Evolutionary conservation across 257 asterid genomes (phyloP), one percentile per base, ranked within the genome.

Genomic region (Solanum etuberosum): DNA sequence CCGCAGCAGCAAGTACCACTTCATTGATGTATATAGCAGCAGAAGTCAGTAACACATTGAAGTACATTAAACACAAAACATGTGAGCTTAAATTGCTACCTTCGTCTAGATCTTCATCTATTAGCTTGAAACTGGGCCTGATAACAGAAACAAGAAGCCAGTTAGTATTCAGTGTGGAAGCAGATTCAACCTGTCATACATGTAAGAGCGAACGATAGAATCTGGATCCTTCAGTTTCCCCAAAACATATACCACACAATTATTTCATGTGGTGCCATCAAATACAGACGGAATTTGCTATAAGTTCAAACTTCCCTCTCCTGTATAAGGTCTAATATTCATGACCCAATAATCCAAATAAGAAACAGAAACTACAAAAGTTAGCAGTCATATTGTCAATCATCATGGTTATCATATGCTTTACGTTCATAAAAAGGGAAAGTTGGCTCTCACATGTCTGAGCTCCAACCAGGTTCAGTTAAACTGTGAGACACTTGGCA

Each of bases 101-200:
- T 86, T 89, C 93, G 46, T 93, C 97, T 6, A 81, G 88, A 7
- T 96, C 98, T 83, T 95, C 98, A 34, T 92, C 97, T 86, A 95
- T 84, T 81, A 96, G 98, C 42, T 93, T 91, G 95, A 96, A 96
- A 91, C 95, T 94, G 89, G 99, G 98, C 97, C 98, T 96, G 91
- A 72, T 87, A 86, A 90, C 29, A 86, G 86, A 87, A 93, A 81
- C 72, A 68, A n/a, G 86, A 89, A 74, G 83, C 77, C 86, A 83
- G 84, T 85, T 67, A 65, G 31, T 85, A 63, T 29, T 48, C 85
- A 48, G 31, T 18, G 84, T 46, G 65, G 68, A 81, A 81, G 68
- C 20, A 7, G 40, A 85, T 63, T 43, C 67, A 83, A 77, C 70
- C 10, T n/a, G 27, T 57, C 34, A 46, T 76, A 37, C 35, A 73